These are phyloP conservation scores for Cichorium intybus DNA, from an alignment of 140 eudicot species.

Conservation along the genomic window DNA sequence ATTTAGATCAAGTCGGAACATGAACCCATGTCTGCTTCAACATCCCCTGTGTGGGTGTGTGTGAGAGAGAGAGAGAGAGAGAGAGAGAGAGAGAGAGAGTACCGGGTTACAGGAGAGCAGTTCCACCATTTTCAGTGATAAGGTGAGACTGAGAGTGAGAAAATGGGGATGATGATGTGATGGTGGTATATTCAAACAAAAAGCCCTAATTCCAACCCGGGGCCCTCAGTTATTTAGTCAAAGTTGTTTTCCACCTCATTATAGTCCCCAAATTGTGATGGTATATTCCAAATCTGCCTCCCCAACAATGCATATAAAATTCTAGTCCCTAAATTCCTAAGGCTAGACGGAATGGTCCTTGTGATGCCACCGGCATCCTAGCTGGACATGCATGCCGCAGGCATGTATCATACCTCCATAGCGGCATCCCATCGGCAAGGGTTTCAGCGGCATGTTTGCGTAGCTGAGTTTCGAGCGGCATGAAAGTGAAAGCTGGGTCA, in stretches of 20 bases:
- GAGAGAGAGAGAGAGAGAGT: constrained; percentile 17
- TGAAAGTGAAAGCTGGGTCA: no score
- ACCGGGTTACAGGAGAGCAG: constrained; percentile 14
- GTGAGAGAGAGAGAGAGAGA: constrained; percentile 13
- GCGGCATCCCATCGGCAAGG: no score
- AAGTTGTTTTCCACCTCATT: background rate
- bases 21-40: background rate
- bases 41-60: background rate
- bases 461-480: no score
- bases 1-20: constrained; percentile 10
- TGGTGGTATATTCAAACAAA: constrained; percentile 9
- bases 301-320: background rate
- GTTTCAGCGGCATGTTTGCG: no score
- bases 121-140: constrained; percentile 16
- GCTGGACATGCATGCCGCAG: no score
- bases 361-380: no score
- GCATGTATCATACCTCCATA: no score
- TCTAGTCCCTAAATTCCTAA: background rate
- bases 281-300: background rate
- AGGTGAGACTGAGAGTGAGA: constrained; percentile 1
- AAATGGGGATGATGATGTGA: background rate
- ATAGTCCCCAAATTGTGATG: background rate
- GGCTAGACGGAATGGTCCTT: no score
- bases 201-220: constrained; percentile 23
- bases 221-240: background rate